Percentiles rank a stretch among this genome's conserved stretches.
These are phyloP conservation scores for Silene noctiflora DNA, from an alignment of 179 eudicot species.

Conservation along the genomic window DNA sequence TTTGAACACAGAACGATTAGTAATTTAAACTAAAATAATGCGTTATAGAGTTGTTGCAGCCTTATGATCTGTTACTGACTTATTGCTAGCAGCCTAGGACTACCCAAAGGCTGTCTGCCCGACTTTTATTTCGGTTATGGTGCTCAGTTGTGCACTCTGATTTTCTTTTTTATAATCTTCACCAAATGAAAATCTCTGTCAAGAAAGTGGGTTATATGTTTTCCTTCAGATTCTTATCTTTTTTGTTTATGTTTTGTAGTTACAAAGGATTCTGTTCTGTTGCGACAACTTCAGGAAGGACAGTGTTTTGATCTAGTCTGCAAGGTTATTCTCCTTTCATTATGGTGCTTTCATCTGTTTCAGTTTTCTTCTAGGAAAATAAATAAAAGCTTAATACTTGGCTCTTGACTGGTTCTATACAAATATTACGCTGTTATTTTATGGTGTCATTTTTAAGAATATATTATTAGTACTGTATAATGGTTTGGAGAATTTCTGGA, in stretches of 20 bases:
- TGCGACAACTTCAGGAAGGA: conserved; percentile 62
- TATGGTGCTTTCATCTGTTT: background rate
- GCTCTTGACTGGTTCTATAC: background rate
- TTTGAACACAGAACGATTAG: background rate
- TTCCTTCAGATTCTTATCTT: background rate
- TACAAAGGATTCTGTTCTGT: conserved; percentile 29
- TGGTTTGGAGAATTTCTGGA: background rate
- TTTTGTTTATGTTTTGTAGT: conserved; percentile 31
- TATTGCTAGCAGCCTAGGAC: background rate
- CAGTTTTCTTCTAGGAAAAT: too few species aligned
- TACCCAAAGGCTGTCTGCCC: background rate
- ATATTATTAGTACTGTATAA: background rate
- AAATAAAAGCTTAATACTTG: too few species aligned
- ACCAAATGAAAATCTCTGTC: background rate
- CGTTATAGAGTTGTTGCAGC: background rate
- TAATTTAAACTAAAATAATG: background rate
- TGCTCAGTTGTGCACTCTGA: background rate
- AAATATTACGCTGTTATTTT: background rate
- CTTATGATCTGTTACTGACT: background rate
- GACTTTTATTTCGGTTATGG: background rate
- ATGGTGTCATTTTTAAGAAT: background rate
- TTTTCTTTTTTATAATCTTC: background rate
- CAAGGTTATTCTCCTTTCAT: conserved; percentile 51
- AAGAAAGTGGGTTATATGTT: background rate
- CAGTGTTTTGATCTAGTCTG: conserved; percentile 50